Percentiles rank a stretch among this genome's conserved stretches.
phyloP scores from a whole-genome alignment of 2,329 filamentous ascomycete species.

The Rhinocladiella similis region DNA sequence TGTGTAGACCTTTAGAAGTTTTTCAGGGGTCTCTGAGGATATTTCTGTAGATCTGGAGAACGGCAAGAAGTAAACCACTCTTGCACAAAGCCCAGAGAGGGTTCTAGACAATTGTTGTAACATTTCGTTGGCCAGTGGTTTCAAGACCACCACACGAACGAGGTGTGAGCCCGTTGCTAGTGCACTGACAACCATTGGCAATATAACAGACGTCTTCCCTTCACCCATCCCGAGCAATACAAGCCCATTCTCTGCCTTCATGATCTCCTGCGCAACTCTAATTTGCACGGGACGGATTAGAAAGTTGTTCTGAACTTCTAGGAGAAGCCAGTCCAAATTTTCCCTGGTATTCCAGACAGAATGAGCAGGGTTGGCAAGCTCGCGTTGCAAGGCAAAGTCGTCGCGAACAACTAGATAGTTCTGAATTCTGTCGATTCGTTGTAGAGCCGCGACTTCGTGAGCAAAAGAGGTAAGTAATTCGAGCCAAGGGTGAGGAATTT shows the following conservation, averaged over 20 bases:
- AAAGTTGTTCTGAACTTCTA: slow-evolving; percentile 65
- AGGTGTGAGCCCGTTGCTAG: slow-evolving; percentile 55
- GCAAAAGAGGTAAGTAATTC: slow-evolving; percentile 30
- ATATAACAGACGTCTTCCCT: slow-evolving; percentile 69
- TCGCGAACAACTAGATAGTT: slow-evolving; percentile 13
- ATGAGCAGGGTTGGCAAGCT: slow-evolving; percentile 55
- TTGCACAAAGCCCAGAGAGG: slow-evolving; percentile 46
- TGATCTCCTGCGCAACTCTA: slow-evolving; percentile 60
- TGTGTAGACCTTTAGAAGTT: slow-evolving; percentile 42
- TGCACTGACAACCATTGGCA: slow-evolving; percentile 60
- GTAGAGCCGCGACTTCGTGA: slow-evolving; percentile 32
- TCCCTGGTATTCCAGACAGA: slow-evolving; percentile 54
- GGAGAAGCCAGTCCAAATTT: slow-evolving; percentile 60
- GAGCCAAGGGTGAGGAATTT: slow-evolving; percentile 25
- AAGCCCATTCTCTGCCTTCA: slow-evolving; percentile 51
- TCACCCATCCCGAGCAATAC: slow-evolving; percentile 73
- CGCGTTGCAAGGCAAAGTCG: slow-evolving; percentile 29
- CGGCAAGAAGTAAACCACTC: slow-evolving; percentile 48
- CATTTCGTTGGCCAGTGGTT: slow-evolving; percentile 63
- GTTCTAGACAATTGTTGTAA: slow-evolving; percentile 53
- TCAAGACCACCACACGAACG: slow-evolving; percentile 61
- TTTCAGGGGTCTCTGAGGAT: slow-evolving; percentile 28
- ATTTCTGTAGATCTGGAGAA: slow-evolving; percentile 47
- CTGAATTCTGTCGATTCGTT: slow-evolving; percentile 34
- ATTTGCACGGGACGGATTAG: slow-evolving; percentile 62